Base-by-base conservation (phyloP, 495 filamentous ascomycete genomes). In the Podospora pseudoanserina region DNA sequence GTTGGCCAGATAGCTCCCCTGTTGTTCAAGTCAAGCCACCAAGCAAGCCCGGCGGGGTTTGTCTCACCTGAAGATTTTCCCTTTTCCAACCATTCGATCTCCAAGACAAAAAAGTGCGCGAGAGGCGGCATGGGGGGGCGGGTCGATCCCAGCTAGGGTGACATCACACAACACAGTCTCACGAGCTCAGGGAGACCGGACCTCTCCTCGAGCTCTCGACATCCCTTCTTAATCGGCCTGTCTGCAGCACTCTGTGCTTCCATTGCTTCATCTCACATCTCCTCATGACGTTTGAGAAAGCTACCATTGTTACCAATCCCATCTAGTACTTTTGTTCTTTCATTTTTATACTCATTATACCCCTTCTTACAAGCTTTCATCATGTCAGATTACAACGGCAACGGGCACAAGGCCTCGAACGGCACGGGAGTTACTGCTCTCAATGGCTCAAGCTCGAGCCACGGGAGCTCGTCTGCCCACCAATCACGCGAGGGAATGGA, bases 361-460 rank as follows among this genome's bases (percentile, higher is more conserved):
- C 39, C 32, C 19, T 9, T 32, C 55, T 27, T 49, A 23, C 30
- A 32, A 23, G 3, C 55, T 27, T 54, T 13, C 67, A 55, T 39
- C 65, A 44, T 64, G 55, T 19, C 66, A 62, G 65, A 55, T 4
- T 5, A 58, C 55, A 58, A 58, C 18, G 64, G 66, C 4, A 70
- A 74, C 59, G 72, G 66, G 1, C 56, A 54, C 7, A 71, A 71
- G 61, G 39, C 64, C 56, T 54, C 34, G 3, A 71, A 71, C 23
- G 72, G 72, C 28, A 28, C 32, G 6, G 30, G 61, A 32, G 61
- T 63, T 5, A 9, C n/a, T 32, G 58, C 30, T 23, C 49, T 61
- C 28, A 68, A 65, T 57, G 64, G 61, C 55, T 65, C 63, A 13
- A 49, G 39, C 23, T 58, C 55, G 23, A 68, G 68, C 28, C 32